Evolutionary conservation across 345 rosid genomes (phyloP).

Genomic region (Ceriops zippeliana): DNA sequence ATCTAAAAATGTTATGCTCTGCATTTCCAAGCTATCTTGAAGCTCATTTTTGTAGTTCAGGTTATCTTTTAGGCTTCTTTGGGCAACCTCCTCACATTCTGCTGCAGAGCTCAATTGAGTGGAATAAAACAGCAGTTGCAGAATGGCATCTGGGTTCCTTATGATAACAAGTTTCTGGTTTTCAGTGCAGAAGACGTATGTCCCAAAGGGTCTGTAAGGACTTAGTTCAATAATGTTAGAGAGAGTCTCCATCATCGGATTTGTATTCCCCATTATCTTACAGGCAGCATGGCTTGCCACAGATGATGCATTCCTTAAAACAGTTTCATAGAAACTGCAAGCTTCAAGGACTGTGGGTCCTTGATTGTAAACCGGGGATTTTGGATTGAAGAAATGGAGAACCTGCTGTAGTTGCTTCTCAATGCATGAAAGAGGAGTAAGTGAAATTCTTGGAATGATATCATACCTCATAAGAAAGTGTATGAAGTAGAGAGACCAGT

Average conservation of each 20-base stretch:
- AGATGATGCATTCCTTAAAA: slow-evolving; percentile 52
- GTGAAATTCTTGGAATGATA: slow-evolving; percentile 62
- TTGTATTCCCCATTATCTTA: slow-evolving; percentile 62
- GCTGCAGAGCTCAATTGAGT: slow-evolving; percentile 38
- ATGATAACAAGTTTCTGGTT: slow-evolving; percentile 39
- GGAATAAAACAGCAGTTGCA: slow-evolving; percentile 67
- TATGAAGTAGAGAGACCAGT: slow-evolving; percentile 56
- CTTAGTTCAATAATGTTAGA: slow-evolving; percentile 55
- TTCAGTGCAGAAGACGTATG: slow-evolving; percentile 55
- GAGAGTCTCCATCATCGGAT: slow-evolving; percentile 51
- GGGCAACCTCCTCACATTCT: slow-evolving; percentile 33
- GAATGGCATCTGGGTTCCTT: slow-evolving; percentile 67
- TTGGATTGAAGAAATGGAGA: slow-evolving; percentile 29
- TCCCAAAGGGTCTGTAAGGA: slow-evolving; percentile 82
- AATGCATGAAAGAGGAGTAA: slow-evolving; percentile 49
- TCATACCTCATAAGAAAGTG: slow-evolving; percentile 66
- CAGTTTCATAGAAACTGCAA: slow-evolving; percentile 32
- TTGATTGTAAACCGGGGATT: background rate
- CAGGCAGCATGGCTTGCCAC: slow-evolving; percentile 59
- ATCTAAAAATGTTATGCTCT: slow-evolving; percentile 24
- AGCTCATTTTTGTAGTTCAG: slow-evolving; percentile 35
- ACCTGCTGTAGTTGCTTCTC: slow-evolving; percentile 24
- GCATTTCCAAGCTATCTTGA: slow-evolving; percentile 29
- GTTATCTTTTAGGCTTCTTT: slow-evolving; percentile 46
- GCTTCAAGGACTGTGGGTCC: slow-evolving; percentile 11